Conservation (phyloP, 164 flowering plant species). For the Warburgia ugandensis region DNA sequence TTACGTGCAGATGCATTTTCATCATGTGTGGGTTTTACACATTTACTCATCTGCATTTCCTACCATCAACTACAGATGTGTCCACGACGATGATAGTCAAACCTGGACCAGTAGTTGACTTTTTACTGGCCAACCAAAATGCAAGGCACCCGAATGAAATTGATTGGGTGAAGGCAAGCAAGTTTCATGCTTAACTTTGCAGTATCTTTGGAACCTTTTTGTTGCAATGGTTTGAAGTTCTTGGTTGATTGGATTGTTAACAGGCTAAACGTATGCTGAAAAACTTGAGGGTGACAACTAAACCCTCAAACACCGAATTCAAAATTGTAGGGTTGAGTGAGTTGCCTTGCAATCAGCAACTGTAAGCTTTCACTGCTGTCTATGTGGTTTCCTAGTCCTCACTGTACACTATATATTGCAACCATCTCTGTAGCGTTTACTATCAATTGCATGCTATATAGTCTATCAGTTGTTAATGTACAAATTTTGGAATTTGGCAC, state of each 20-base stretch:
- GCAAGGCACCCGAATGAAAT: slow-evolving; percentile 46
- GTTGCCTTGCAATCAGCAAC: slow-evolving; percentile 46
- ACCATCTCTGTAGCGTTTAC: not conserved
- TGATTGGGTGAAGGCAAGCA: slow-evolving; percentile 76
- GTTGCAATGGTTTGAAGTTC: not conserved
- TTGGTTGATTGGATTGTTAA: not conserved
- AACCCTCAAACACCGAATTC: slow-evolving; percentile 48
- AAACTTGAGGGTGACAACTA: slow-evolving; percentile 57
- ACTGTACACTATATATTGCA: no score
- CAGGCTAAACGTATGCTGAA: slow-evolving; percentile 66
- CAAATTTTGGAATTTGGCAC: no score
- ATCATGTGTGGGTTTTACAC: not conserved
- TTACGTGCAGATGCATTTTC: not conserved
- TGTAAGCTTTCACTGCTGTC: slow-evolving; percentile 26
- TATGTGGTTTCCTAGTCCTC: not conserved
- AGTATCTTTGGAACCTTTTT: no score
- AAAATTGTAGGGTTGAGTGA: slow-evolving; percentile 91
- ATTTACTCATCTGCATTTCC: not conserved
- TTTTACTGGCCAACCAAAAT: slow-evolving; percentile 69
- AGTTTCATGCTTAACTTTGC: not conserved
- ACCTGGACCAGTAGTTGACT: slow-evolving; percentile 87
- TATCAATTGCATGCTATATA: not conserved
- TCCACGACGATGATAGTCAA: slow-evolving; percentile 85
- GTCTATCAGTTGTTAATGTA: not conserved
- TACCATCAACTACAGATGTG: slow-evolving; percentile 48